Percentiles rank a stretch among this genome's conserved stretches.
Conservation (phyloP, 2,329 filamentous ascomycete species). For the Arthroderma sp. region DNA sequence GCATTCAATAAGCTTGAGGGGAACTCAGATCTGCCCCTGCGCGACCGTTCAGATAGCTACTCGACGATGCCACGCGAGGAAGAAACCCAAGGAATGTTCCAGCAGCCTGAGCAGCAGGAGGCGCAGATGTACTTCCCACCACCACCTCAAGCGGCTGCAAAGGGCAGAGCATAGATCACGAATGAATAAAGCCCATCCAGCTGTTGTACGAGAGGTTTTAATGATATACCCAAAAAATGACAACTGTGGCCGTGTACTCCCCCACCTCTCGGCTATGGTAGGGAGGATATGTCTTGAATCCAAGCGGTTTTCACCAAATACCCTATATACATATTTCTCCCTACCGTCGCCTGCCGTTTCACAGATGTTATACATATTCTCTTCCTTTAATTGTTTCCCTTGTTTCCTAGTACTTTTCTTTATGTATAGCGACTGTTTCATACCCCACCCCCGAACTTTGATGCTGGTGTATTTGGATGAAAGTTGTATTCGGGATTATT, state of each 20-base stretch:
- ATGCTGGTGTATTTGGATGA: background rate
- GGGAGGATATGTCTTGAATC: background rate
- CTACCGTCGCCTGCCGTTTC: background rate
- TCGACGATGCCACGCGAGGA: background rate
- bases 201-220: background rate
- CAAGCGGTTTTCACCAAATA: background rate
- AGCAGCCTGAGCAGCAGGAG: slow-evolving; percentile 12
- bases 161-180: slow-evolving; percentile 19
- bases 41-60: slow-evolving; percentile 19
- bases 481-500: background rate
- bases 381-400: background rate
- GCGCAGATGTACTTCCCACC: slow-evolving; percentile 34
- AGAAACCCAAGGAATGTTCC: slow-evolving; percentile 11
- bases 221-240: background rate
- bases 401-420: background rate
- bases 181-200: background rate
- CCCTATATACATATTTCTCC: background rate
- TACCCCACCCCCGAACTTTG: background rate
- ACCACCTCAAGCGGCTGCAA: slow-evolving; percentile 25
- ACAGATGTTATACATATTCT: background rate
- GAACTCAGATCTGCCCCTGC: slow-evolving; percentile 31
- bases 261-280: background rate
- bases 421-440: background rate
- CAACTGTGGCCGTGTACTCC: background rate
- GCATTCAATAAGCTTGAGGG: slow-evolving; percentile 32